These are phyloP conservation scores for Leccinum pallidistipes DNA, from an alignment of 1,284 basidiomycete genomes.

Conservation along the genomic window DNA sequence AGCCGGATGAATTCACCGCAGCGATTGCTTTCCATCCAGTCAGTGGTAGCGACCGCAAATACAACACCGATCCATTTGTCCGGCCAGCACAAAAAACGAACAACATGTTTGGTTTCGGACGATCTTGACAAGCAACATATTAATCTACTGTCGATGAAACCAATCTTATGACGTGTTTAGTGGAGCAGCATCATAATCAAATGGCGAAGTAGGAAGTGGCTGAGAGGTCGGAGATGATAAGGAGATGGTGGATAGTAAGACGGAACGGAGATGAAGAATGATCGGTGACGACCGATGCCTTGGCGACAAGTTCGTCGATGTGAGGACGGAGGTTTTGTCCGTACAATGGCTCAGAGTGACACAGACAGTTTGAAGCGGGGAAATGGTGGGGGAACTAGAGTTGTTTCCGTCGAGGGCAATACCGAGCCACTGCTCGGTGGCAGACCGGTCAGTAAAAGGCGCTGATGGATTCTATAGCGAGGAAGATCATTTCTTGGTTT, in stretches of 20 bases:
- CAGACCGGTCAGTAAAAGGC: slow-evolving; percentile 76
- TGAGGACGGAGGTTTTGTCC: slow-evolving; percentile 51
- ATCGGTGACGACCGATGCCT: slow-evolving; percentile 11
- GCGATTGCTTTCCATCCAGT: no score
- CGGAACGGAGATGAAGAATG: slow-evolving; percentile 25
- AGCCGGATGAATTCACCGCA: no score
- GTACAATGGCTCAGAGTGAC: slow-evolving; percentile 40
- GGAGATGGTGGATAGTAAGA: slow-evolving; percentile 47
- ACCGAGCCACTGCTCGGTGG: slow-evolving; percentile 52
- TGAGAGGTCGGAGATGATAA: slow-evolving; percentile 31
- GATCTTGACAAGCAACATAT: slow-evolving; percentile 7
- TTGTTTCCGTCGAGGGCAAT: slow-evolving; percentile 17
- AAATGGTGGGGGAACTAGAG: slow-evolving; percentile 12
- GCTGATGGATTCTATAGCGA: slow-evolving; percentile 74
- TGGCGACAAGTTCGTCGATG: slow-evolving; percentile 20
- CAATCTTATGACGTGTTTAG: slow-evolving; percentile 25
- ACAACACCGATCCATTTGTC: no score
- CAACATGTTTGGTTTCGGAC: no score
- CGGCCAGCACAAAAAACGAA: no score
- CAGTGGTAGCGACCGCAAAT: no score
- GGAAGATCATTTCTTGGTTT: slow-evolving; percentile 54
- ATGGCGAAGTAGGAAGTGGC: slow-evolving; percentile 30
- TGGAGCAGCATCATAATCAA: slow-evolving; percentile 27
- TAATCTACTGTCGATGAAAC: slow-evolving; percentile 23
- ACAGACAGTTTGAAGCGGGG: slow-evolving; percentile 40